Evolutionary conservation across 768 basidiomycete genomes (phyloP).

Genomic region (Boletus rex-veris): DNA sequence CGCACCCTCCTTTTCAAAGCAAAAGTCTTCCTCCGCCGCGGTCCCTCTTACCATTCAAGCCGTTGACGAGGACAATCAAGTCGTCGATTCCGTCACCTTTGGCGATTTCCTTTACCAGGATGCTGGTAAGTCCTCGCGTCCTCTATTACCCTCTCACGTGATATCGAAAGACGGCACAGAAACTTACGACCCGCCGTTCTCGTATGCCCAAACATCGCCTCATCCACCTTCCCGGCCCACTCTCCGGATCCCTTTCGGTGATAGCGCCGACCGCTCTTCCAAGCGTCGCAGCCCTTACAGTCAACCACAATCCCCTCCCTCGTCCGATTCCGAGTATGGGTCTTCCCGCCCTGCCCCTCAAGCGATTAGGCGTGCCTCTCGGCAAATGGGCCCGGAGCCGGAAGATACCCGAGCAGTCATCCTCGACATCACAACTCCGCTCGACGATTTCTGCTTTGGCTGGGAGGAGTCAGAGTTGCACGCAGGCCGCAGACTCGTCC

Average conservation of each 20-base stretch:
- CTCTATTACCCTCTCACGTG: not conserved
- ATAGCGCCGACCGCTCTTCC: conserved; percentile 22
- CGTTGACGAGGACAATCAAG: conserved; percentile 46
- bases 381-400: conserved; percentile 24
- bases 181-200: not conserved
- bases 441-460: conserved; percentile 49
- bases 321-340: conserved; percentile 38
- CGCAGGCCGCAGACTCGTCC: conserved; percentile 78
- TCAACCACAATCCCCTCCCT: conserved; percentile 40
- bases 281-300: conserved; percentile 41
- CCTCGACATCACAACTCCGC: conserved; percentile 58
- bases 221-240: conserved; percentile 13
- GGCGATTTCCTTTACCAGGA: conserved; percentile 69
- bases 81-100: conserved; percentile 66
- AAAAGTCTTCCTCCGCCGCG: conserved; percentile 37
- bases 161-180: conserved; percentile 5
- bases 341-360: conserved; percentile 14
- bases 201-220: not conserved
- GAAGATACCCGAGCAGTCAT: conserved; percentile 52
- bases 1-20: conserved; percentile 53
- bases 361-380: conserved; percentile 23
- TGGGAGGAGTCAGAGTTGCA: conserved; percentile 67
- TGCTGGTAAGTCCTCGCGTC: conserved; percentile 32
- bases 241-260: conserved; percentile 30
- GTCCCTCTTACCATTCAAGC: conserved; percentile 62